Evolutionary conservation across 2,329 filamentous ascomycete genomes (phyloP).

Genomic region (Ophiostoma quercus): DNA sequence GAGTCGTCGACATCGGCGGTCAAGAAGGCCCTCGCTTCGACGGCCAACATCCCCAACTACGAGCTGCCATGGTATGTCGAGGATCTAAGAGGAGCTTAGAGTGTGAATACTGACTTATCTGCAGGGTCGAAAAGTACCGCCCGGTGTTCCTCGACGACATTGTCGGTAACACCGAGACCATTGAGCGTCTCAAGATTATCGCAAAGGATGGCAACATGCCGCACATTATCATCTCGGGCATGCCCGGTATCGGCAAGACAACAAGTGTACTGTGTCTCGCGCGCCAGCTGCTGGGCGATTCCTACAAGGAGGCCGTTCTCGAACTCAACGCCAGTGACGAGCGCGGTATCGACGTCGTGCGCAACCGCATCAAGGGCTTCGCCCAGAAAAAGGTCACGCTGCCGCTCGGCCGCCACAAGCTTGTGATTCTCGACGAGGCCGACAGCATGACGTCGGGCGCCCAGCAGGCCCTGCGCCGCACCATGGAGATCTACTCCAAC

Average conservation of each 20-base stretch:
- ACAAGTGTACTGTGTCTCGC: constrained; percentile 92
- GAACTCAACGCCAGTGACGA: constrained; percentile 97
- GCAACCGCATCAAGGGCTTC: constrained; percentile 96
- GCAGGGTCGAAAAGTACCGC: constrained; percentile 96
- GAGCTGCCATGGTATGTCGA: constrained; percentile 67
- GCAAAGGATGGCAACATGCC: constrained; percentile 99
- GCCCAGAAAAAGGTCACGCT: constrained; percentile 98
- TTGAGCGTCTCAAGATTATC: constrained; percentile 96
- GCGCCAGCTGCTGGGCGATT: constrained; percentile 80
- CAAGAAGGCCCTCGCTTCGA: constrained; percentile 50
- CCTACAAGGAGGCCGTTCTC: constrained; percentile 95
- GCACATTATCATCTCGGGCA: constrained; percentile 98
- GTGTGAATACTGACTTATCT: constrained; percentile 1
- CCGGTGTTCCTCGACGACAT: constrained; percentile 94
- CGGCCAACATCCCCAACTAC: constrained; percentile 53
- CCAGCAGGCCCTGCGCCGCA: constrained; percentile 87
- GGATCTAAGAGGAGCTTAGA: neutral
- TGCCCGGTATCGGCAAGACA: constrained; percentile 98
- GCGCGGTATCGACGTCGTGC: constrained; percentile 92
- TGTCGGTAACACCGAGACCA: constrained; percentile 95
- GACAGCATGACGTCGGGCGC: constrained; percentile 97
- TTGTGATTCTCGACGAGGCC: constrained; percentile 96
- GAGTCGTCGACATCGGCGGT: constrained; percentile 56
- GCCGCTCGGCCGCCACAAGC: constrained; percentile 82
- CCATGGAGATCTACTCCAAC: constrained; percentile 98